Base-by-base conservation (phyloP, 768 basidiomycete species). In the Trametes sanguinea region DNA sequence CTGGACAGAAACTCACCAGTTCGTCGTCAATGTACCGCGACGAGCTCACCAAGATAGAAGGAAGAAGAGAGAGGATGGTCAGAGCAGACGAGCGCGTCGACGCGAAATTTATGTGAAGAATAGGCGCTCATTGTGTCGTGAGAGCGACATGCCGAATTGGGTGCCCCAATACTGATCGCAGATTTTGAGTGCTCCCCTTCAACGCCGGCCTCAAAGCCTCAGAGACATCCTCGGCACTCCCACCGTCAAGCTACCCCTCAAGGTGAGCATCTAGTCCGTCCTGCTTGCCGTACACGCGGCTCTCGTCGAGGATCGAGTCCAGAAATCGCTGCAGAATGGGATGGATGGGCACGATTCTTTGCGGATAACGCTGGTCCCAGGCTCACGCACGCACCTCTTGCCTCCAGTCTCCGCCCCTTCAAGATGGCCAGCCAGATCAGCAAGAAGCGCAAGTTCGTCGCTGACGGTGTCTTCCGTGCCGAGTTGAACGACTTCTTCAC, bases 401-500 rank as follows among this genome's bases (percentile, higher is more conserved):
- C 57, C 54, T 33, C 11, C 51, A 59, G 54, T 54, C 51, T 53
- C 64, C 56, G 61, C 60, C 51, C 56, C 63, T 27, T 67, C 77
- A 85, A 81, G 71, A 94, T 94, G 92, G 82, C 91, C 73, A 75
- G 84, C 69, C 88, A 89, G 74, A 94, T 97, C 83, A 94, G 92
- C 84, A 97, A 98, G 82, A 96, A 95, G 84, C 88, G 94, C 83
- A 98, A 95, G 86, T 95, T 96, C 73, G 92, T 96, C 72, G 94
- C 95, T 59, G 95, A 97, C 75, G 95, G 95, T 88, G 95, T 98
- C 60, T 96, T 95, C 86, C 94, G 94, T 76, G 97, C 97, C 69
- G 97, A 99, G 81, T 86, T 99, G 76, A 94, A 94, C 75, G 97
- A 99, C 79, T 98, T 99, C 85, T 97, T 98, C 78, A 93, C 88